A percentile compares a stretch with the other conserved stretches of the same genome.
These are phyloP conservation scores for Apiospora hydei DNA, from an alignment of 2,329 filamentous ascomycete genomes.

Conservation along the genomic window DNA sequence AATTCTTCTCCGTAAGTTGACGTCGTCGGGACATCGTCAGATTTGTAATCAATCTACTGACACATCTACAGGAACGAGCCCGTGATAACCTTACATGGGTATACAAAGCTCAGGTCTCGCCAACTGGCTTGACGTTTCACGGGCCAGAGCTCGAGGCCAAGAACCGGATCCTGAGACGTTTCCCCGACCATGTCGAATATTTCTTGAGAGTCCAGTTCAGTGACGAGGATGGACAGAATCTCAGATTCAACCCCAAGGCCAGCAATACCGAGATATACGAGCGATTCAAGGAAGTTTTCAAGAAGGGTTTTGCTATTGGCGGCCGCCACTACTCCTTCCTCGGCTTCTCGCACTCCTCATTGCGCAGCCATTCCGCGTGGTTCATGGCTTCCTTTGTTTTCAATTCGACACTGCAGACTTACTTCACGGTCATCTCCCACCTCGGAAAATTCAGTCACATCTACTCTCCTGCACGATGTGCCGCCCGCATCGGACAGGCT, in stretches of 20 bases:
- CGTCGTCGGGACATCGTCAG: no score
- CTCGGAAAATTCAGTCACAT: slow-evolving; percentile 62
- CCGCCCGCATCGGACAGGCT: slow-evolving; percentile 68
- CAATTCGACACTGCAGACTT: slow-evolving; percentile 42
- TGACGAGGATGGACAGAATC: slow-evolving; percentile 73
- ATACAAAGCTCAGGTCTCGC: slow-evolving; percentile 66
- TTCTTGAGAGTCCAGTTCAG: slow-evolving; percentile 77
- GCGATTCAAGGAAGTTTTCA: slow-evolving; percentile 68
- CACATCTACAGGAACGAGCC: slow-evolving; percentile 33
- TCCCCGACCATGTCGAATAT: slow-evolving; percentile 62
- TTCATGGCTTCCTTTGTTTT: slow-evolving; percentile 57
- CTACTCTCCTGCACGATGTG: slow-evolving; percentile 60
- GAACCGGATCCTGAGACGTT: slow-evolving; percentile 76
- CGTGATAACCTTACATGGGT: slow-evolving; percentile 56
- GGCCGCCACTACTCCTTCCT: slow-evolving; percentile 71
- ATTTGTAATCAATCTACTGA: not conserved
- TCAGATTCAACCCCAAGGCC: slow-evolving; percentile 63
- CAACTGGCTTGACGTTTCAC: slow-evolving; percentile 61
- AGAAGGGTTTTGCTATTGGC: slow-evolving; percentile 66
- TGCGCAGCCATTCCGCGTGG: slow-evolving; percentile 76
- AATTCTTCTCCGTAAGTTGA: slow-evolving; percentile 33
- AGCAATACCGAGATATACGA: slow-evolving; percentile 59
- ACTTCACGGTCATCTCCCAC: slow-evolving; percentile 51
- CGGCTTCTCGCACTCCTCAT: slow-evolving; percentile 81
- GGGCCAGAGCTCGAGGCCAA: slow-evolving; percentile 72